Conservation (phyloP, 1,284 basidiomycete species). For the Tilletia caries region DNA sequence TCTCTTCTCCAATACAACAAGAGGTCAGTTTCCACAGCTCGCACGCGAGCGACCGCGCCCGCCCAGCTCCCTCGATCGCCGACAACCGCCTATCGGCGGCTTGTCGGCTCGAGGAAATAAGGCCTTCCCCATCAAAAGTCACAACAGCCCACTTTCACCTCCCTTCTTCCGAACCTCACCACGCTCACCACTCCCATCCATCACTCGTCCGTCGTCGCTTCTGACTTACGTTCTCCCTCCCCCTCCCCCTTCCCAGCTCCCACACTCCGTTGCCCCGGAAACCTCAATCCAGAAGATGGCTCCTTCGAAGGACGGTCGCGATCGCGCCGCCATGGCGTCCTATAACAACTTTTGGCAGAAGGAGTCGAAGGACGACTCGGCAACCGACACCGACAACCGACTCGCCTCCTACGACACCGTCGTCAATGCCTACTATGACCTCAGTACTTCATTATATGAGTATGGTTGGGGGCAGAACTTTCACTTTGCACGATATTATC, state of each 20-base stretch:
- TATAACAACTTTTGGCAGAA: slow-evolving; percentile 94
- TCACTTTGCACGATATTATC: slow-evolving; percentile 98
- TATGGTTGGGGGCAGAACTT: slow-evolving; percentile 91
- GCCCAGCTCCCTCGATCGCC: too few relatives aligned
- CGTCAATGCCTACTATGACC: slow-evolving; percentile 89
- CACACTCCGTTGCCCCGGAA: too few relatives aligned
- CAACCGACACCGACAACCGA: slow-evolving; percentile 70
- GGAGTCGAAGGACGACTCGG: slow-evolving; percentile 71
- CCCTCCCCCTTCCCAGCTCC: too few relatives aligned
- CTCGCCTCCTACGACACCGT: slow-evolving; percentile 85
- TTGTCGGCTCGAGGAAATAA: too few relatives aligned
- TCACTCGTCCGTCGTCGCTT: too few relatives aligned
- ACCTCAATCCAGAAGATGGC: slow-evolving; percentile 23
- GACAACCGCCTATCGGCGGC: too few relatives aligned
- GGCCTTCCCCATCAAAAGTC: too few relatives aligned
- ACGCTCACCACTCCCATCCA: too few relatives aligned
- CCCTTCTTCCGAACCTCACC: too few relatives aligned
- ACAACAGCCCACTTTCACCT: too few relatives aligned
- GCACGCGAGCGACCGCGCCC: too few relatives aligned
- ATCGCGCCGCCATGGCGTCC: slow-evolving; percentile 76
- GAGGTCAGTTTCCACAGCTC: background rate
- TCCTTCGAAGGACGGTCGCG: slow-evolving; percentile 66
- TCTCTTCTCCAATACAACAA: background rate
- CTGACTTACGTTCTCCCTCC: too few relatives aligned
- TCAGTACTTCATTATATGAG: slow-evolving; percentile 93